Evolutionary conservation across 2,329 filamentous ascomycete genomes (phyloP), one percentile per base, ranked within the genome.

Genomic region (Tolypocladium pustulatum): DNA sequence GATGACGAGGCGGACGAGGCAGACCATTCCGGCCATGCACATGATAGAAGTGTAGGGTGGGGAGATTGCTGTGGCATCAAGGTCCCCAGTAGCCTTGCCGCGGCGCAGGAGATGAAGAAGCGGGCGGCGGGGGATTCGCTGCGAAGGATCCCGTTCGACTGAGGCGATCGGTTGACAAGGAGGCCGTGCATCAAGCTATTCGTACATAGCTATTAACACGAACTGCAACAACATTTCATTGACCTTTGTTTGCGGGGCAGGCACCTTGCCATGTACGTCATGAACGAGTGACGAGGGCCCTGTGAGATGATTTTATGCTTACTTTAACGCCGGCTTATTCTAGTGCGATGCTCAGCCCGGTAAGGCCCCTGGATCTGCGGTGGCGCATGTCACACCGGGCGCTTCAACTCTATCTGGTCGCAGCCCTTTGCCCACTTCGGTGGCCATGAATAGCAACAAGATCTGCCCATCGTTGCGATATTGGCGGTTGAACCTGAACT

Each of bases 21-120:
- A 57, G 79, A 77, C 57, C 54, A 76, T 62, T 83, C 85, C 32
- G 82, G 87, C 32, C 83, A 87, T 56, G 77, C 77, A 58, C 83
- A 85, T 63, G 82, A 87, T 56, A 81, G 83, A 54, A 84, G 20
- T 22, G 49, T 79, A 58, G 84, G 84, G 27, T 99, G 94, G 90
- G 93, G 93, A 6, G 94, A 99, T 72, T 99, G 94, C 73, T 99
- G 94, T 70, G 94, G 94, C 32, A 99, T 99, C 73, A 93, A 96
- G 67, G 94, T 99, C 20, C 95, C 94, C 0, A 96, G 92, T 69
- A 93, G 91, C 57, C 82, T 97, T 59, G 95, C 92, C 34, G 95
- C 94, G 0, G 90, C 90, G 17, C 87, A 91, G 65, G 93, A 96
- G 75, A 87, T 89, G 81, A 87, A 83, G 78, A 97, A 95, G 77